Base-by-base conservation (phyloP, 2,329 filamentous ascomycete genomes). In the Exophiala phaeomuriformis region DNA sequence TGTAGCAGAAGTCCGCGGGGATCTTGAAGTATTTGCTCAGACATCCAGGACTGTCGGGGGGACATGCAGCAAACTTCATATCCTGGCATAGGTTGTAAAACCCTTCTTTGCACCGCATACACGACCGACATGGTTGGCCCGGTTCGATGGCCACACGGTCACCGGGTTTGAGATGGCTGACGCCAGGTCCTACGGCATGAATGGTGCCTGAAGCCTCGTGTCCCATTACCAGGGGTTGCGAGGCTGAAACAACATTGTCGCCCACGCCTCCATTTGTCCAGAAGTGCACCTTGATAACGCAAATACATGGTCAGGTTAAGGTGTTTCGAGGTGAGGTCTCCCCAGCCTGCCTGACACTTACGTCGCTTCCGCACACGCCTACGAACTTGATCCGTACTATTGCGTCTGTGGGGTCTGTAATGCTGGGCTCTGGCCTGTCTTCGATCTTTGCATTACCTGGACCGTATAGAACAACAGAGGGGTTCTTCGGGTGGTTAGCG, bases 291-390 rank as follows among this genome's bases (percentile, higher is more conserved):
- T 68, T 41, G 28, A 42, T 5, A 10, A 28, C 10, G 9, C 19
- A 19, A 19, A 19, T 19, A 19, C 19, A 41, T 6, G 4, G 39
- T 41, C 12, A 41, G 39, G 6, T 5, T 39, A 5, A 5, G 10
- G 4, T n/a, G 36, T 8, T 39, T 19, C 19, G 19, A 19, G 19
- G 19, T 19, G 19, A 19, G 7, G 36, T n/a, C 19, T n/a, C 19
- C 10, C 36, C 7, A 9, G 10, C 36, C 5, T 7, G 28, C 32
- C 9, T 10, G 28, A 30, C 57, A 68, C 67, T 33, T 39, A 54
- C 57, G 61, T 71, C 69, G 50, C 68, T 71, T 27, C 71, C 72
- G 55, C 72, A 74, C n/a, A 75, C 70, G 2, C 72, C 73, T 0
- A 72, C 65, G 36, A 69, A 75, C 2, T 68, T 67, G 37, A 76